phyloP scores from a whole-genome alignment of 768 basidiomycete genomes.

The Lenzites betulinus region DNA sequence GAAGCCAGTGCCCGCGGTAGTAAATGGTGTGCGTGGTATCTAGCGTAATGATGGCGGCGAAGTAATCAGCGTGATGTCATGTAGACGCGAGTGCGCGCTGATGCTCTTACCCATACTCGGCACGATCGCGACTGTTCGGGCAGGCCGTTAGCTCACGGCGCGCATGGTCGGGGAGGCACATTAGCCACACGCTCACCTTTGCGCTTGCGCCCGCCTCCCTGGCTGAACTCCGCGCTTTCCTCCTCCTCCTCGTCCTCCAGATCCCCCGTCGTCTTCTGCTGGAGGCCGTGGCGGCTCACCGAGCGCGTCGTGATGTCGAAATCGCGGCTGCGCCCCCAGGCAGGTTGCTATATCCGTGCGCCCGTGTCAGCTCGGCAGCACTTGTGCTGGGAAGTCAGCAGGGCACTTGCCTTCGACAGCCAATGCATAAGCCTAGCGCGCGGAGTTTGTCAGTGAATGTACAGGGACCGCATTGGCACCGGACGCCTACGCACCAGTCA shows the following conservation, averaged over 20 bases:
- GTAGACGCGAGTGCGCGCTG: conserved; percentile 1
- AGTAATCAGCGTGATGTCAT: conserved; percentile 22
- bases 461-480: conserved; percentile 17
- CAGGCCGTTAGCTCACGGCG: not conserved
- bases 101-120: conserved; percentile 70
- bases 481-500: conserved; percentile 58
- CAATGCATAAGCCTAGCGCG: conserved; percentile 81
- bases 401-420: conserved; percentile 63
- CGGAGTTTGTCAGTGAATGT: conserved; percentile 5
- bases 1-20: conserved; percentile 87
- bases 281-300: conserved; percentile 62
- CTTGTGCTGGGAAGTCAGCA: conserved; percentile 8
- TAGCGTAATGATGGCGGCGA: conserved; percentile 34
- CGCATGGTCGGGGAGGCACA: not conserved
- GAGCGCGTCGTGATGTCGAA: conserved; percentile 89
- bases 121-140: conserved; percentile 65
- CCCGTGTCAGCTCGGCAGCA: conserved; percentile 16
- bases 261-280: conserved; percentile 71
- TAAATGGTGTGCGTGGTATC: conserved; percentile 89
- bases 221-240: conserved; percentile 46
- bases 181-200: conserved; percentile 36
- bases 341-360: conserved; percentile 66
- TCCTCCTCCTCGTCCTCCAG: conserved; percentile 75
- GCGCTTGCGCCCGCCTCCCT: conserved; percentile 72
- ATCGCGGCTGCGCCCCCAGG: conserved; percentile 86